phyloP scores from a whole-genome alignment of 164 flowering plant species.

The Magnolia officinalis region DNA sequence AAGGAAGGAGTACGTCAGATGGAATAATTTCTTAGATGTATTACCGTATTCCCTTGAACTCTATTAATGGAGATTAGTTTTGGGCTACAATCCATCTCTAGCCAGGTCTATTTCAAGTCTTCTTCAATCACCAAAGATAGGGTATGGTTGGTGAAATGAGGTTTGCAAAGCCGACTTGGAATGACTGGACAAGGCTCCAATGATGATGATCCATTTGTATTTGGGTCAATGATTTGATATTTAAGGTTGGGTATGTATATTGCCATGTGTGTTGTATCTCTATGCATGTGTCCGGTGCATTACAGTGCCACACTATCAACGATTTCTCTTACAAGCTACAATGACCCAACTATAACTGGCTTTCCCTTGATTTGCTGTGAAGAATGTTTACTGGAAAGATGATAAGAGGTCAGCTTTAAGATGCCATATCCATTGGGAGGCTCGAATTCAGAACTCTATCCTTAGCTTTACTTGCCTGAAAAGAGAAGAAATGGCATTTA shows the following conservation, averaged over 20 bases:
- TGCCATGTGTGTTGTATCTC: not conserved
- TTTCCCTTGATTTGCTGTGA: slow-evolving; percentile 1
- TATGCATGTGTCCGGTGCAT: not conserved
- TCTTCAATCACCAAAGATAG: too few relatives aligned
- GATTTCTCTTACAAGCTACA: not conserved
- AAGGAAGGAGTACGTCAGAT: too few relatives aligned
- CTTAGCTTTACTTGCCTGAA: slow-evolving; percentile 15
- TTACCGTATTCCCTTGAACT: too few relatives aligned
- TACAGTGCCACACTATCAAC: not conserved
- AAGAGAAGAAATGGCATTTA: not conserved
- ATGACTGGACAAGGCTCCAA: not conserved
- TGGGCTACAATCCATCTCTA: too few relatives aligned
- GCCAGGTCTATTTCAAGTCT: too few relatives aligned
- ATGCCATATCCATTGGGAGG: slow-evolving; percentile 4
- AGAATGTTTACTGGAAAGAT: too few relatives aligned
- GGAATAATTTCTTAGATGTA: too few relatives aligned
- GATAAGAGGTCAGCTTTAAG: not conserved
- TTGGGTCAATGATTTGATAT: not conserved
- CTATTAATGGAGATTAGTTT: too few relatives aligned
- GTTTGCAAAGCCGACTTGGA: not conserved
- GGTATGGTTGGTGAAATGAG: too few relatives aligned
- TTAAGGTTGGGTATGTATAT: not conserved
- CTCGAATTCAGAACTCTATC: slow-evolving; percentile 8
- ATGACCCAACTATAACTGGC: not conserved
- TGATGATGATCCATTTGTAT: not conserved